Evolutionary conservation across 2,329 filamentous ascomycete genomes (phyloP).

Genomic region (Gliomastix tumulicola): DNA sequence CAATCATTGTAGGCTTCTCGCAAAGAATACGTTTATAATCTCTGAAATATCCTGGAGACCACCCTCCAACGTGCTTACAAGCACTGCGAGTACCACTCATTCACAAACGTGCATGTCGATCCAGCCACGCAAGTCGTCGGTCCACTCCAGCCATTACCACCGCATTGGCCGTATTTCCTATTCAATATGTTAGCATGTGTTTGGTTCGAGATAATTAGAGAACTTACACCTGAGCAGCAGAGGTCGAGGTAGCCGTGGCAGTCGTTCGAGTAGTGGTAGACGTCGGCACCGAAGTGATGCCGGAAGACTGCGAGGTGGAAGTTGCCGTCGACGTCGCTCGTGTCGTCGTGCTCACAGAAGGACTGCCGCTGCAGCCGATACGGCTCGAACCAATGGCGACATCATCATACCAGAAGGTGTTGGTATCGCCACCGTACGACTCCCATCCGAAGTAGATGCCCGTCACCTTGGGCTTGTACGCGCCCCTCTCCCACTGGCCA

Average conservation of each 20-base stretch:
- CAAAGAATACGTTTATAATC: no score
- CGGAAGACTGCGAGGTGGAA: no score
- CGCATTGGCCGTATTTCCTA: slow-evolving; percentile 7
- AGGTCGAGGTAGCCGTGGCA: neutral
- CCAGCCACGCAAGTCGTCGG: slow-evolving; percentile 5
- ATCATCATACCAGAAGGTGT: slow-evolving; percentile 60
- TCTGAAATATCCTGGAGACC: no score
- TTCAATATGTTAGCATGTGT: no score
- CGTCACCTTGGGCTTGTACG: slow-evolving; percentile 42
- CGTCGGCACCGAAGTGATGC: neutral
- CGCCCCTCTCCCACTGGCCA: slow-evolving; percentile 43
- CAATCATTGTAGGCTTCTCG: no score
- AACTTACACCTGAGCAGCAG: slow-evolving; percentile 2
- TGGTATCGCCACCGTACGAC: slow-evolving; percentile 51
- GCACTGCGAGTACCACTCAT: slow-evolving; percentile 8
- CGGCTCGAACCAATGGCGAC: slow-evolving; percentile 30
- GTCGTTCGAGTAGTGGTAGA: slow-evolving; percentile 1
- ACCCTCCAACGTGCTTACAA: no score
- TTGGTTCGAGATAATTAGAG: no score
- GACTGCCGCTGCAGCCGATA: slow-evolving; percentile 9
- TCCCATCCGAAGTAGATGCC: slow-evolving; percentile 58
- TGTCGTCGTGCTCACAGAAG: neutral
- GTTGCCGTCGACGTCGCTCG: neutral
- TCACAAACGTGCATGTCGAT: slow-evolving; percentile 5
- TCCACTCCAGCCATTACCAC: slow-evolving; percentile 5